A percentile compares a stretch with the other conserved stretches of the same genome.
Conservation (phyloP, 768 basidiomycete species). For the Cubamyces sp. region DNA sequence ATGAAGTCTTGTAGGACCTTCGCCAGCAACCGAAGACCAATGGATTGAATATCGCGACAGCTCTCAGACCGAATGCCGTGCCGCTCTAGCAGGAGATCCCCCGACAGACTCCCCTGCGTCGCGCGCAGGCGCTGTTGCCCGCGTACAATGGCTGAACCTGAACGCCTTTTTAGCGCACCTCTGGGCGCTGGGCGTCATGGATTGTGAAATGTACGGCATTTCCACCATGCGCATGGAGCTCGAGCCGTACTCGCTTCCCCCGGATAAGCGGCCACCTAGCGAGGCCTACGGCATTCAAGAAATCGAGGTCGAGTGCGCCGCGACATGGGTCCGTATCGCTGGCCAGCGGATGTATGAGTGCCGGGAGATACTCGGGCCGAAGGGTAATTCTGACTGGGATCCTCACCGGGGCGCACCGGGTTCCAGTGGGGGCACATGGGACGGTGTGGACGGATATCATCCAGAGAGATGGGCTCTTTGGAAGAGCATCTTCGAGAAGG, state of each 20-base stretch:
- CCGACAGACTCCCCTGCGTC: background rate
- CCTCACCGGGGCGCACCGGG: constrained; percentile 7
- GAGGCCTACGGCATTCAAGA: background rate
- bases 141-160: constrained; percentile 16
- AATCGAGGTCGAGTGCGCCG: constrained; percentile 15
- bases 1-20: too few relatives aligned
- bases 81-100: constrained; percentile 2
- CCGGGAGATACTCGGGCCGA: constrained; percentile 16
- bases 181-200: constrained; percentile 15
- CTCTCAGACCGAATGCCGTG: background rate
- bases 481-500: constrained; percentile 16
- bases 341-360: constrained; percentile 15
- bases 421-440: constrained; percentile 16
- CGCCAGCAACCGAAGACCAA: too few relatives aligned
- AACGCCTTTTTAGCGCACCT: constrained; percentile 17
- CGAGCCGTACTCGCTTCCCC: constrained; percentile 10
- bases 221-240: constrained; percentile 16
- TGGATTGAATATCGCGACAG: too few relatives aligned
- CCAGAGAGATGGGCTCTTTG: constrained; percentile 23
- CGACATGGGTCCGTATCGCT: constrained; percentile 9
- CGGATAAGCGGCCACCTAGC: background rate
- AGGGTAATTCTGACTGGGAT: constrained; percentile 20
- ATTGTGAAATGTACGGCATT: constrained; percentile 17
- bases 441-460: constrained; percentile 23
- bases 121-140: background rate